Conservation (phyloP, 257 asterid species). For the Apocynum venetum region DNA sequence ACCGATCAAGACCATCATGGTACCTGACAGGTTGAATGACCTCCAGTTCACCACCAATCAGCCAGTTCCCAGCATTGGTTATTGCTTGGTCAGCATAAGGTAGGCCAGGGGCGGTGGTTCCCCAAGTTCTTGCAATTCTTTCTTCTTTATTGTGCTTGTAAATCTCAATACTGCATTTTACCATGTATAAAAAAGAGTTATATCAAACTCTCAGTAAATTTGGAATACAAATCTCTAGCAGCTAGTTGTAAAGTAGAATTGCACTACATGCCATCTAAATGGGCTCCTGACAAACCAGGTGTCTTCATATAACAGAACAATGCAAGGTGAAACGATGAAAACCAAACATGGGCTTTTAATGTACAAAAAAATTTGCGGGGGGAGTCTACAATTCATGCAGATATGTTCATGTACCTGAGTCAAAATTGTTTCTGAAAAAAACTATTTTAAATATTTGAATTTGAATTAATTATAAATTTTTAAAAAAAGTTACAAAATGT, state of each 20-base stretch:
- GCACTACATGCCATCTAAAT: background rate
- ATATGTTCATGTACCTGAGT: too few relatives aligned
- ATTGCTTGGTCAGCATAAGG: slow-evolving; percentile 81
- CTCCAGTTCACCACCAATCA: slow-evolving; percentile 86
- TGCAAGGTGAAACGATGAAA: too few relatives aligned
- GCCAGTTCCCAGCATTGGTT: slow-evolving; percentile 73
- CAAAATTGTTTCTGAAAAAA: background rate
- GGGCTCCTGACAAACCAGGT: background rate
- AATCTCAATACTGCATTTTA: slow-evolving; percentile 63
- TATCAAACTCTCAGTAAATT: background rate
- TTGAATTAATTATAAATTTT: too few relatives aligned
- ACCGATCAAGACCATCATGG: slow-evolving; percentile 71
- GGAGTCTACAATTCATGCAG: background rate
- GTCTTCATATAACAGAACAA: background rate
- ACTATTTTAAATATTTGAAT: too few relatives aligned
- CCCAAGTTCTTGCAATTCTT: slow-evolving; percentile 91
- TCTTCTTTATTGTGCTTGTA: slow-evolving; percentile 96
- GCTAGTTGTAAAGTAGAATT: background rate
- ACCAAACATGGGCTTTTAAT: too few relatives aligned
- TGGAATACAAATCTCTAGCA: background rate
- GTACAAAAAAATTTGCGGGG: too few relatives aligned
- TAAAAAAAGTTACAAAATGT: too few relatives aligned
- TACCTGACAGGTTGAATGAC: slow-evolving; percentile 70
- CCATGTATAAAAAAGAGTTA: background rate
- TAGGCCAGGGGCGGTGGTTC: slow-evolving; percentile 80